Conservation (phyloP, 768 basidiomycete species). For the Tricholoma terreum region DNA sequence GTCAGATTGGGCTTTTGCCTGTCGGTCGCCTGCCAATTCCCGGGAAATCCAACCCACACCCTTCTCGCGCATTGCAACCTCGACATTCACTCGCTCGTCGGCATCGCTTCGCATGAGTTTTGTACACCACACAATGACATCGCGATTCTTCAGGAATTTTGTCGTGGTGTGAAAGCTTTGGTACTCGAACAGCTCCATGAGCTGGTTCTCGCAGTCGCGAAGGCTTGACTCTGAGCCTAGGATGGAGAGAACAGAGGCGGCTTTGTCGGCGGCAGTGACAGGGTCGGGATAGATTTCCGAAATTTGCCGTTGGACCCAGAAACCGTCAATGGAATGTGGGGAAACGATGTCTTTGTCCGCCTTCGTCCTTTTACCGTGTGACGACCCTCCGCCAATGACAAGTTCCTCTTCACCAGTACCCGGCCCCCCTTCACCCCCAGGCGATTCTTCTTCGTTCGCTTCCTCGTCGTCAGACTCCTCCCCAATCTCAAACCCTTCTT, state of each 20-base stretch:
- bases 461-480: conserved; percentile 80
- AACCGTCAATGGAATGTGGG: conserved; percentile 90
- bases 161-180: conserved; percentile 87
- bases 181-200: conserved; percentile 97
- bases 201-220: conserved; percentile 91
- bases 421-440: conserved; percentile 39
- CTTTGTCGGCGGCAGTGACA: conserved; percentile 90
- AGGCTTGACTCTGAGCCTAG: conserved; percentile 84
- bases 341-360: conserved; percentile 78
- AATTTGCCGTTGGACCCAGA: conserved; percentile 98
- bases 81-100: conserved; percentile 87
- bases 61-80: conserved; percentile 98
- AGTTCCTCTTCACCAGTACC: conserved; percentile 63
- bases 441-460: conserved; percentile 54
- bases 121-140: conserved; percentile 97
- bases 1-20: conserved; percentile 51
- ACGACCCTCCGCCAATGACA: conserved; percentile 72
- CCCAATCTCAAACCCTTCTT: conserved; percentile 81
- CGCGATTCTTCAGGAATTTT: conserved; percentile 91
- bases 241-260: conserved; percentile 76
- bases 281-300: conserved; percentile 91
- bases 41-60: conserved; percentile 94
- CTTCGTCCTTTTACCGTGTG: conserved; percentile 49
- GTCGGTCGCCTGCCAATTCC: conserved; percentile 81
- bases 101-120: conserved; percentile 88